These are phyloP conservation scores for Leccinum fuscescens DNA, from an alignment of 1,284 basidiomycete genomes.

Conservation along the genomic window DNA sequence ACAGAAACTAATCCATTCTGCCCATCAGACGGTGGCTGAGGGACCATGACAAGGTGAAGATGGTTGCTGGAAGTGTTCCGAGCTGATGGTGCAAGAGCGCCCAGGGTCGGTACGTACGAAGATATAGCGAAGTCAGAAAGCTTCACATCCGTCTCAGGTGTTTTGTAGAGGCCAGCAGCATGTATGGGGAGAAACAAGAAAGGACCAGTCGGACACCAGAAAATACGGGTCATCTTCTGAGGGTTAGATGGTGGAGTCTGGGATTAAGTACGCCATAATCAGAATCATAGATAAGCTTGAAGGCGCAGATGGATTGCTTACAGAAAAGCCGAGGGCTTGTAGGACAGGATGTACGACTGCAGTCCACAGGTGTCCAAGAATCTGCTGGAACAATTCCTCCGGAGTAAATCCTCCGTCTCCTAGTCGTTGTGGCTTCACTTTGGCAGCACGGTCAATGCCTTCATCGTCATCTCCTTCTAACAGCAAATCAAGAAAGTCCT, in stretches of 20 bases:
- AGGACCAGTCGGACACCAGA: background rate
- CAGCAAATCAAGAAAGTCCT: background rate
- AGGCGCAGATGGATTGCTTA: background rate
- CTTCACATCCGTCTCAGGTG: background rate
- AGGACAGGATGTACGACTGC: too few species aligned
- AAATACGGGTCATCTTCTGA: background rate
- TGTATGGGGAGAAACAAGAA: background rate
- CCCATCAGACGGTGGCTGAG: background rate
- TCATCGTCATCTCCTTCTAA: background rate
- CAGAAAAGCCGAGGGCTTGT: too few species aligned
- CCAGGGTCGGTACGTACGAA: background rate
- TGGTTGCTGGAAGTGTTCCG: background rate
- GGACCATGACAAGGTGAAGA: background rate
- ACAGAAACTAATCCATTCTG: background rate
- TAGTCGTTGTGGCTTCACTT: background rate
- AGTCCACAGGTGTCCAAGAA: too few species aligned
- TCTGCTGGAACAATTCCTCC: too few species aligned
- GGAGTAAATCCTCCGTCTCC: too few species aligned
- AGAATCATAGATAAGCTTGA: background rate
- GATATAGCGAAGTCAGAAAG: background rate
- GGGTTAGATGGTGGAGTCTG: background rate
- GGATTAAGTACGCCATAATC: background rate
- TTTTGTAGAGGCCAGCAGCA: background rate
- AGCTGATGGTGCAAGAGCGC: background rate
- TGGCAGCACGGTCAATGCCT: background rate